Base-by-base conservation (phyloP, 2,329 filamentous ascomycete species). In the Dichotomopilus funicola region DNA sequence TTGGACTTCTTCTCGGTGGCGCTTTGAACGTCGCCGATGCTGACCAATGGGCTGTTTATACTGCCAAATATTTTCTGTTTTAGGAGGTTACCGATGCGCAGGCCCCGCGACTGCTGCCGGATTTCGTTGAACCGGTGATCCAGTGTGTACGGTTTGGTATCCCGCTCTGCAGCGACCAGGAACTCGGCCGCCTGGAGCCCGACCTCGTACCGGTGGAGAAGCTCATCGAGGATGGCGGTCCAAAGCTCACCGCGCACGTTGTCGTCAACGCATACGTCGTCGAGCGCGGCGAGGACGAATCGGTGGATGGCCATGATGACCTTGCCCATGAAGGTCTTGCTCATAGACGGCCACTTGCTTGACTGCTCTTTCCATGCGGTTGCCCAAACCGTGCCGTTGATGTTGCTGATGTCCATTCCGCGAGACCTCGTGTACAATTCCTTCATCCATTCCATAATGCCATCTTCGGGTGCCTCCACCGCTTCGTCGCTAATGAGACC, bases 291-390 rank as follows among this genome's bases (percentile, higher is more conserved):
- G 0, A 35, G 12, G 8, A 71, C 66, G 57, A 71, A 71, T 0
- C 53, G 38, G 54, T 72, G 67, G 19, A 72, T 57, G 3, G 52
- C 51, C 19, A 65, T 12, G 19, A 70, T 65, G 10, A 67, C 59
- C 6, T 54, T 36, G 57, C 66, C 66, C 36, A 71, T 53, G 51
- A 68, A 68, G 0, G 57, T 42, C 43, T 53, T 56, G 8, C 65
- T 63, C 35, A 69, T 64, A 5, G 5, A 7, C 0, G 51, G 57
- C 69, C 69, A 72, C 35, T 67, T 68, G 6, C 47, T 40, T 0
- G 68, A 69, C 41, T 71, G 68, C 49, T 70, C 61, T 13, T 48
- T 49, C 52, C 68, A 66, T 0, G 64, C 64, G 31, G 50, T 57
- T 0, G 61, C 53, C 31, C 67, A 51, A 0, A 70, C 42, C 1